Conservation (phyloP, 345 rosid genomes). For the Boechera stricta region DNA sequence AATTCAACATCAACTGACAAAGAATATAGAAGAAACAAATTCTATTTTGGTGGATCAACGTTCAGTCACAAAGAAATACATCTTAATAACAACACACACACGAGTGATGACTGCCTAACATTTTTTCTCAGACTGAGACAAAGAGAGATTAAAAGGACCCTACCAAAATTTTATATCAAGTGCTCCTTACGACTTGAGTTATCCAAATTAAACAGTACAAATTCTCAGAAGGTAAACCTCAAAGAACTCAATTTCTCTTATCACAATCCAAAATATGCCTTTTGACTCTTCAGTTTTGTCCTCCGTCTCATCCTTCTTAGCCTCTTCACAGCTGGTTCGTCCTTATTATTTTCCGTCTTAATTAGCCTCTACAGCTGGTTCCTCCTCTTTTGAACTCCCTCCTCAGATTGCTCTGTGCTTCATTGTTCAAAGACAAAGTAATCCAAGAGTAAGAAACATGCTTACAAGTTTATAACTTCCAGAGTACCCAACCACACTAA, state of each 20-base stretch:
- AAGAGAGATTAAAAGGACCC: constrained; percentile 15
- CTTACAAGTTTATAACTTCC: background rate
- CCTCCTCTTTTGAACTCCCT: constrained; percentile 22
- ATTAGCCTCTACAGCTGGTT: constrained; percentile 21
- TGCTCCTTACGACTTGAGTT: constrained; percentile 30
- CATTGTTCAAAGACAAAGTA: constrained; percentile 24
- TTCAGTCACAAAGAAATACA: background rate
- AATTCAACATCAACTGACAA: no score
- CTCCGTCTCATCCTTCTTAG: constrained; percentile 8
- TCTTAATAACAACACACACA: background rate
- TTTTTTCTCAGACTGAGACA: background rate
- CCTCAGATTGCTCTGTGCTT: constrained; percentile 39
- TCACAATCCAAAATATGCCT: constrained; percentile 7
- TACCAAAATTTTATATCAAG: constrained; percentile 40
- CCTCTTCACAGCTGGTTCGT: constrained; percentile 6
- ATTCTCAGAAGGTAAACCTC: constrained; percentile 27
- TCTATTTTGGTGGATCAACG: background rate
- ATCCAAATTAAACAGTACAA: constrained; percentile 28
- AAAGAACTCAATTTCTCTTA: constrained; percentile 14
- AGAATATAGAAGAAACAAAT: background rate
- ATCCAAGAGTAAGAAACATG: background rate
- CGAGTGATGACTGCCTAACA: background rate
- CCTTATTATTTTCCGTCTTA: background rate
- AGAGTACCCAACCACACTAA: background rate
- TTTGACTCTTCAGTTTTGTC: constrained; percentile 20